Conservation (phyloP, 1,284 basidiomycete species). For the Boletus austroedulis region DNA sequence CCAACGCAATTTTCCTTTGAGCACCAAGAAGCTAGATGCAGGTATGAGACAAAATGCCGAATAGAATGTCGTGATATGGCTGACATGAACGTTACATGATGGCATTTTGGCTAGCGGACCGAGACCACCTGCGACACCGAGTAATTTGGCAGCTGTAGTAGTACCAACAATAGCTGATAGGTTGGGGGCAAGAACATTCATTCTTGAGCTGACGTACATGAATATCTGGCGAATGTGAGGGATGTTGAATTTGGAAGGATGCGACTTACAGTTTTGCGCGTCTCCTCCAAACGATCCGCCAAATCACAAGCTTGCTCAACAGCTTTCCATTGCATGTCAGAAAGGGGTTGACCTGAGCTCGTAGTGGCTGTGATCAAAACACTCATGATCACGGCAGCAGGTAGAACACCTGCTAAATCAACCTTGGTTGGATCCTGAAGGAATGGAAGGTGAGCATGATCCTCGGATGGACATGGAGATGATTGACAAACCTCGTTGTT, state of each 20-base stretch:
- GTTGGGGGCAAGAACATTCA: constrained; percentile 97
- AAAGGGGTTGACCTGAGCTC: constrained; percentile 74
- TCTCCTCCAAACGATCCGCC: constrained; percentile 83
- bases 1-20: constrained; percentile 85
- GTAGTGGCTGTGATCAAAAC: constrained; percentile 95
- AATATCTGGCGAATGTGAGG: constrained; percentile 65
- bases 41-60: neutral
- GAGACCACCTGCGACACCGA: constrained; percentile 95
- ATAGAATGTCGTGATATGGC: constrained; percentile 26
- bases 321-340: constrained; percentile 72
- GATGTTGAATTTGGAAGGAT: constrained; percentile 9
- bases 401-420: constrained; percentile 75
- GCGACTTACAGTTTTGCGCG: constrained; percentile 70
- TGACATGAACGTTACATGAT: constrained; percentile 90
- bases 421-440: constrained; percentile 79
- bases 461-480: neutral
- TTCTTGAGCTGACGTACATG: constrained; percentile 97
- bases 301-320: constrained; percentile 86
- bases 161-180: constrained; percentile 98
- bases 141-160: constrained; percentile 94
- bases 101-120: constrained; percentile 92
- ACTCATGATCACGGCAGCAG: constrained; percentile 93
- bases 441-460: neutral
- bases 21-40: constrained; percentile 81
- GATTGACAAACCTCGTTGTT: constrained; percentile 66